Evolutionary conservation across 805 yeast genomes (phyloP), one percentile per base, ranked within the genome.

Genomic region (Zygotorulaspora danielsina): DNA sequence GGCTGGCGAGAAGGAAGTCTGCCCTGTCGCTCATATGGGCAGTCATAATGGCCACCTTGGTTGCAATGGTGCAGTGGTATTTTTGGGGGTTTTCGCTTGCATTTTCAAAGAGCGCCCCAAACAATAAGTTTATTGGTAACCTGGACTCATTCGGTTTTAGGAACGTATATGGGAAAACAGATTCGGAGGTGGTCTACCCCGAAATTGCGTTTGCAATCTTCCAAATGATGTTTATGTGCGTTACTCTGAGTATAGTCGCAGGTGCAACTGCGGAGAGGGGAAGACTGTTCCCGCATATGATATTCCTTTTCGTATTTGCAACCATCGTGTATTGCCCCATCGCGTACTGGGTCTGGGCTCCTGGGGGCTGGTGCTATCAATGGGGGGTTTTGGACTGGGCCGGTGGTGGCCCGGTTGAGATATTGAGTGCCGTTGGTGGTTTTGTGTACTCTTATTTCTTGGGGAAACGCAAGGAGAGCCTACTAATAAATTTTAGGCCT

Each of bases 31-130:
- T 86, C 75, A 79, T 88, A 20, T 86, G 94, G 84, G 77, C 81
- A 6, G 78, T 77, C n/a, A 59, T 86, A 28, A 75, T 81, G 73
- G 75, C 87, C 5, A 78, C 84, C 5, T 72, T 82, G 48, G 78
- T 87, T 6, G 87, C 84, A 1, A 72, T 78, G 38, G 77, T 88
- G 57, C 96, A 88, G 59, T 90, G 97, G 97, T 90, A 88, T 63
- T 87, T 90, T 59, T 93, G 97, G 96, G 97, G 96, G n/a, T 89
- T 86, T 60, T 86, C 96, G 0, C 65, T 90, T 30, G 94, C 97
- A 3, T 88, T 93, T 55, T 78, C 90, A 0, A 53, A 72, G n/a
- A 75, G 84, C 0, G 87, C 96, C 2, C 42, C 49, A 16, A 68
- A 81, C 22, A 88, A 89, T 63, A 78, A 81, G 31, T 93, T 81